These are phyloP conservation scores for Lachnum nothofagi DNA, from an alignment of 2,329 filamentous ascomycete genomes.

Conservation along the genomic window DNA sequence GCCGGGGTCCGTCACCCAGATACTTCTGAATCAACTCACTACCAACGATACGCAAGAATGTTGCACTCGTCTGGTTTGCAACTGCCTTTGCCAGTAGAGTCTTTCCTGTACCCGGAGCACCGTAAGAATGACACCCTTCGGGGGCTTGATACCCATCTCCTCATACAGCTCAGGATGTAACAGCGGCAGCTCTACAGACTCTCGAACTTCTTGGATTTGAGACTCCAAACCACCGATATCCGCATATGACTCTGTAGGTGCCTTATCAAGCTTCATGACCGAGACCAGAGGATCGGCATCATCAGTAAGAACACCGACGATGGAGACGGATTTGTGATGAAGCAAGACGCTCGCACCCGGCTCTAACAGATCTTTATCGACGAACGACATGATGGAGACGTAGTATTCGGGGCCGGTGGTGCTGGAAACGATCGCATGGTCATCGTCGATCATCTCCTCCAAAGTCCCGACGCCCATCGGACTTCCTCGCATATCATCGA, in stretches of 20 bases:
- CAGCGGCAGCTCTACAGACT: constrained; percentile 91
- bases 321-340: constrained; percentile 96
- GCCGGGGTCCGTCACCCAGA: constrained; percentile 85
- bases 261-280: constrained; percentile 99
- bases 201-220: constrained; percentile 95
- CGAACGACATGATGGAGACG: constrained; percentile 99
- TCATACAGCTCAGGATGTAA: constrained; percentile 96
- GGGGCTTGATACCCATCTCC: constrained; percentile 99
- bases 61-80: constrained; percentile 97
- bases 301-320: constrained; percentile 94
- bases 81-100: constrained; percentile 94
- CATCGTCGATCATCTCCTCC: constrained; percentile 98
- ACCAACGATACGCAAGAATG: constrained; percentile 94
- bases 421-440: constrained; percentile 96
- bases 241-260: constrained; percentile 94
- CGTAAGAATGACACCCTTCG: constrained; percentile 99
- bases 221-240: constrained; percentile 94
- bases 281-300: constrained; percentile 92
- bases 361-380: constrained; percentile 96
- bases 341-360: constrained; percentile 91
- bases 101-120: constrained; percentile 94
- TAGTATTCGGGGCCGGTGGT: constrained; percentile 98
- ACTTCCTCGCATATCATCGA: constrained; percentile 97
- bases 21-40: constrained; percentile 99
- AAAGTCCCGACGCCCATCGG: constrained; percentile 97